These are phyloP conservation scores for Annulohypoxylon stygium DNA, from an alignment of 495 filamentous ascomycete genomes.

Conservation along the genomic window DNA sequence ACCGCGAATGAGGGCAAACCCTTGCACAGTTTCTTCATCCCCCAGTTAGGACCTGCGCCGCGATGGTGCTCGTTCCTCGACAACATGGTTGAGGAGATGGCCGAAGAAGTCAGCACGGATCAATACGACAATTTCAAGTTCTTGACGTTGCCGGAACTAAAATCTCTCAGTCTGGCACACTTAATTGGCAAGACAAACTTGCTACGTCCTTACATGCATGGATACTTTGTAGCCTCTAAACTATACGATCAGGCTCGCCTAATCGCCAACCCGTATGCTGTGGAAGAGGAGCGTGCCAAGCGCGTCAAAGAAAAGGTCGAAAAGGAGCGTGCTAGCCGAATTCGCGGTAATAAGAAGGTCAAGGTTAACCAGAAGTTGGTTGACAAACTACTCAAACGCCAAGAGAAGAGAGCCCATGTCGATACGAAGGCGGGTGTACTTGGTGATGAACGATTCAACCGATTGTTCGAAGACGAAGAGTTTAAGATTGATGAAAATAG, in stretches of 20 bases:
- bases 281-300: slow-evolving; percentile 89
- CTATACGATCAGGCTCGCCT: slow-evolving; percentile 94
- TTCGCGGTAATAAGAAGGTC: slow-evolving; percentile 92
- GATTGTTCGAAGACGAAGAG: slow-evolving; percentile 91
- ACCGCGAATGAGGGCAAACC: slow-evolving; percentile 95
- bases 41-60: slow-evolving; percentile 83
- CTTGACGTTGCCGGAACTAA: slow-evolving; percentile 86
- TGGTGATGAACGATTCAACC: slow-evolving; percentile 84
- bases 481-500: slow-evolving; percentile 94
- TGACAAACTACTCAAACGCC: slow-evolving; percentile 81
- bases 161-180: slow-evolving; percentile 83
- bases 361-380: slow-evolving; percentile 88
- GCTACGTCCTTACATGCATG: slow-evolving; percentile 96
- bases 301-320: slow-evolving; percentile 91
- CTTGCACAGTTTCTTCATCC: slow-evolving; percentile 96
- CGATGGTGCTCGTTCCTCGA: slow-evolving; percentile 97
- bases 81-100: slow-evolving; percentile 98
- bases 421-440: slow-evolving; percentile 73
- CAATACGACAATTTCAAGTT: slow-evolving; percentile 99
- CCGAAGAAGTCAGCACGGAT: slow-evolving; percentile 76
- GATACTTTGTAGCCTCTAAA: slow-evolving; percentile 93
- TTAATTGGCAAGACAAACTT: slow-evolving; percentile 88
- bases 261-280: slow-evolving; percentile 91
- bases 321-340: slow-evolving; percentile 91
- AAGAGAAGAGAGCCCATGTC: slow-evolving; percentile 84